Conservation (phyloP, 2,329 filamentous ascomycete genomes). For the Colletotrichum sp. region DNA sequence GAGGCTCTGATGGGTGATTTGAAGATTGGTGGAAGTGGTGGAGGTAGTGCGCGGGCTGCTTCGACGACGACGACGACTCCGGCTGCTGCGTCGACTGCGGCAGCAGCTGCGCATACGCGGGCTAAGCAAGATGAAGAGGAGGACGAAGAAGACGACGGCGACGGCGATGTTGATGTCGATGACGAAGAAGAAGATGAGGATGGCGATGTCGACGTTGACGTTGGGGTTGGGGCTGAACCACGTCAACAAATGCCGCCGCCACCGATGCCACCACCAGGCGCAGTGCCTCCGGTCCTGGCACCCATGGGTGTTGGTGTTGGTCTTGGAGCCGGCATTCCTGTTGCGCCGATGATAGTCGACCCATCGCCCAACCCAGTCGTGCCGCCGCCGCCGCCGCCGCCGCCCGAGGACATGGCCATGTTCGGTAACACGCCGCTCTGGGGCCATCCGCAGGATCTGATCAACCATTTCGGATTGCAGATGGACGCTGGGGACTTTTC, state of each 20-base stretch:
- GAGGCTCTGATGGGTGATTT: slow-evolving; percentile 33
- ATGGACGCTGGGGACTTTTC: slow-evolving; percentile 17
- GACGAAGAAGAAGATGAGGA: background rate
- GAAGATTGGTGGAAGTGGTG: slow-evolving; percentile 13
- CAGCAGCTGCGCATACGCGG: background rate
- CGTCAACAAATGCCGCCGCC: background rate
- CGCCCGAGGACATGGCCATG: background rate
- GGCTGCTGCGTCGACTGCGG: background rate
- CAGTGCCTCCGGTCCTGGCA: background rate
- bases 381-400: background rate
- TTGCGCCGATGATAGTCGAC: background rate
- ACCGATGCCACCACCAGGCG: no score
- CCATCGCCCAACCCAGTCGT: background rate
- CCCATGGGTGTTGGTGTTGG: background rate
- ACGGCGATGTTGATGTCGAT: background rate
- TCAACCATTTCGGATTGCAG: slow-evolving; percentile 23
- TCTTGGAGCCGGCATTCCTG: background rate
- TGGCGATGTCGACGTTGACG: background rate
- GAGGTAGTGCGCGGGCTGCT: background rate
- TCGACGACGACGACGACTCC: background rate
- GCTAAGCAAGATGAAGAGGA: background rate
- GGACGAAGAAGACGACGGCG: background rate
- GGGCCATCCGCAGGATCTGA: slow-evolving; percentile 28
- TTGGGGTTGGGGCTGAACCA: background rate
- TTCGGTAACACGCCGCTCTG: slow-evolving; percentile 10